A percentile compares a stretch with the other conserved stretches of the same genome.
Evolutionary conservation across 164 flowering plant genomes (phyloP).

Genomic region (Brasenia schreberi): DNA sequence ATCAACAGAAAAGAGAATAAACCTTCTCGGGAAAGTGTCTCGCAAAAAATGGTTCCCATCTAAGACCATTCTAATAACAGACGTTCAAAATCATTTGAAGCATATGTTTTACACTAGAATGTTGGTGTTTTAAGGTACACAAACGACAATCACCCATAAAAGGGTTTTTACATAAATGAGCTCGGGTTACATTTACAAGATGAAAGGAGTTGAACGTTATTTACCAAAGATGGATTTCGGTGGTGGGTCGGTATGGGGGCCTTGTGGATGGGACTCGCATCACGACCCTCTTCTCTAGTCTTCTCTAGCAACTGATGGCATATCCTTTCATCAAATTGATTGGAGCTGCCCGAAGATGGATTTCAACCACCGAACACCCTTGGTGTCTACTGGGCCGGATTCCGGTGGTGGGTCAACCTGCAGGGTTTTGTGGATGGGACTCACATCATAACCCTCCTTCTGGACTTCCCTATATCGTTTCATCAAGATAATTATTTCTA

Average conservation of each 20-base stretch:
- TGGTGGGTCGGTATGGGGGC: slow-evolving; percentile 72
- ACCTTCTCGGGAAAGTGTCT: too few species aligned
- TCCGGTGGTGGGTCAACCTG: slow-evolving; percentile 75
- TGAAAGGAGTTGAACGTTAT: too few species aligned
- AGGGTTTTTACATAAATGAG: neutral
- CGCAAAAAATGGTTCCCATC: neutral
- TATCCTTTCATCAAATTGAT: slow-evolving; percentile 56
- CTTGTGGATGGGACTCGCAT: slow-evolving; percentile 71
- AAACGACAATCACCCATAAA: neutral
- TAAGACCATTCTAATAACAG: too few species aligned
- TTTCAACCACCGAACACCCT: slow-evolving; percentile 88
- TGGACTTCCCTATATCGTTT: slow-evolving; percentile 54
- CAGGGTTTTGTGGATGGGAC: slow-evolving; percentile 71
- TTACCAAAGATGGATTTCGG: too few species aligned
- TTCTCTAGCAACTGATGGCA: too few species aligned
- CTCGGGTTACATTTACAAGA: neutral
- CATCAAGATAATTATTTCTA: slow-evolving; percentile 59
- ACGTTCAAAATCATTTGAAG: too few species aligned
- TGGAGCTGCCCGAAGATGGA: slow-evolving; percentile 28
- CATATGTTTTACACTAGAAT: too few species aligned
- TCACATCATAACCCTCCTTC: slow-evolving; percentile 71
- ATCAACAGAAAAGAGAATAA: too few species aligned
- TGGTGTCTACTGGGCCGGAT: slow-evolving; percentile 43
- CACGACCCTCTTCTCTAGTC: slow-evolving; percentile 68
- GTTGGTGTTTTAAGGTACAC: too few species aligned